Evolutionary conservation across 225 moss, liverwort and hornwort species (phyloP).

Genomic region (Physcomitrellopsis africana): DNA sequence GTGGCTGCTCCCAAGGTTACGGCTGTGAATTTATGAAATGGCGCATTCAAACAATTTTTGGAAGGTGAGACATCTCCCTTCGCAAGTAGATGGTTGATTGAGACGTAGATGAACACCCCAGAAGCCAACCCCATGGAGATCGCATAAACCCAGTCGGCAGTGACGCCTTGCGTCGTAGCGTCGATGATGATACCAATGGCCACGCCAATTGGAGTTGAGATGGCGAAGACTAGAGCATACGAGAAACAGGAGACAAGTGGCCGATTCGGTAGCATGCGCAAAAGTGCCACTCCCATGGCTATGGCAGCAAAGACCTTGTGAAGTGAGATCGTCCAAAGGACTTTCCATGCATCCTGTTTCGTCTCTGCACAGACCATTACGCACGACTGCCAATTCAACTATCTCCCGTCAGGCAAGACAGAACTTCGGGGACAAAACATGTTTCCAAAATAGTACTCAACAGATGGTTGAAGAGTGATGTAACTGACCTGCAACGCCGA

Average conservation of each 20-base stretch:
- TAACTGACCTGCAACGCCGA: constrained; percentile 60
- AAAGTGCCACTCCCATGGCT: constrained; percentile 47
- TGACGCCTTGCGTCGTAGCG: constrained; percentile 28
- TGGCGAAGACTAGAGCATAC: constrained; percentile 48
- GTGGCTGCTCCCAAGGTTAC: constrained; percentile 31
- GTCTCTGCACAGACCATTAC: constrained; percentile 40
- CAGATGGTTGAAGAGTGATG: not conserved
- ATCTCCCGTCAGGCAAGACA: not conserved
- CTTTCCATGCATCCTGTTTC: constrained; percentile 41
- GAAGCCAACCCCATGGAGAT: constrained; percentile 45
- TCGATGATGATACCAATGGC: constrained; percentile 50
- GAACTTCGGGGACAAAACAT: not conserved
- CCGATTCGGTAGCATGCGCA: constrained; percentile 42
- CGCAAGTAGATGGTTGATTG: constrained; percentile 48
- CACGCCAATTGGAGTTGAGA: constrained; percentile 42
- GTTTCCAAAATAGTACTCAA: not conserved
- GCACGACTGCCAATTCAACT: not conserved
- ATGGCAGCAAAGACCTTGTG: constrained; percentile 53
- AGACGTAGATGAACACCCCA: constrained; percentile 44
- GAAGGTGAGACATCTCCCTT: constrained; percentile 36
- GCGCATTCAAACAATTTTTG: constrained; percentile 22
- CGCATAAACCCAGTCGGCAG: constrained; percentile 48
- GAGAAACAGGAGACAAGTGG: constrained; percentile 40
- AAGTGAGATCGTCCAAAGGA: constrained; percentile 39
- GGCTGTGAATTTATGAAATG: constrained; percentile 36